Evolutionary conservation across 345 rosid species (phyloP).

Genomic region (Erucastrum elatum): DNA sequence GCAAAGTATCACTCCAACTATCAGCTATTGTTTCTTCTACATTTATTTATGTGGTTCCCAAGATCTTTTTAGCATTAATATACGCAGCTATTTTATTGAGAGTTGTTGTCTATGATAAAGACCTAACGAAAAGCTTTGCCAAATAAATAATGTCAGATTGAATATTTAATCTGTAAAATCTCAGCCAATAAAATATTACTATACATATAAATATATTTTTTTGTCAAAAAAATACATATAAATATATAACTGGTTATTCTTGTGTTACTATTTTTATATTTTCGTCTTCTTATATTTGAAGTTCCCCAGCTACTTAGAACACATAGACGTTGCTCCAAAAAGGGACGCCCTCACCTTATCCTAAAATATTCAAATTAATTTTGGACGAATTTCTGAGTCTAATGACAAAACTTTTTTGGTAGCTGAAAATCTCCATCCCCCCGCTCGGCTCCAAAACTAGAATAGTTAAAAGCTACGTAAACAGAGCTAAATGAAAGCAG

Average conservation of each 20-base stretch:
- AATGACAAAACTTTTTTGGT: no score
- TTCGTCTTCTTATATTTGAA: conserved; percentile 13
- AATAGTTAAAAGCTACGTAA: no score
- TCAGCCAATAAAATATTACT: conserved; percentile 25
- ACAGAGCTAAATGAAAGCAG: no score
- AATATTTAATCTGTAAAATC: conserved; percentile 27
- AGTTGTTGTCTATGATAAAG: conserved; percentile 33
- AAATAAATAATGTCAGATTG: conserved; percentile 31
- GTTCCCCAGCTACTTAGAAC: not conserved
- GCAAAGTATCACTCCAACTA: conserved; percentile 17
- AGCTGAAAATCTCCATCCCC: no score
- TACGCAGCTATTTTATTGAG: conserved; percentile 29
- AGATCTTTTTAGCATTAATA: not conserved
- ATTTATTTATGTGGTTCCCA: conserved; percentile 18
- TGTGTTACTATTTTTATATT: not conserved
- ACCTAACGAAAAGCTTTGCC: conserved; percentile 32
- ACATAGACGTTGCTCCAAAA: conserved; percentile 3
- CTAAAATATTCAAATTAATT: not conserved
- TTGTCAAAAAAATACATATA: not conserved
- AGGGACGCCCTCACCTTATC: not conserved
- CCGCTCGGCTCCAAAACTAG: no score
- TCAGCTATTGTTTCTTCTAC: conserved; percentile 13
- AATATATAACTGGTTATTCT: not conserved
- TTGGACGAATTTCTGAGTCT: not conserved
- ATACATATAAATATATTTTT: not conserved